Percentiles rank a stretch among this genome's conserved stretches.
Evolutionary conservation across 768 basidiomycete genomes (phyloP).

Genomic region (Leccinum longicurvipes): DNA sequence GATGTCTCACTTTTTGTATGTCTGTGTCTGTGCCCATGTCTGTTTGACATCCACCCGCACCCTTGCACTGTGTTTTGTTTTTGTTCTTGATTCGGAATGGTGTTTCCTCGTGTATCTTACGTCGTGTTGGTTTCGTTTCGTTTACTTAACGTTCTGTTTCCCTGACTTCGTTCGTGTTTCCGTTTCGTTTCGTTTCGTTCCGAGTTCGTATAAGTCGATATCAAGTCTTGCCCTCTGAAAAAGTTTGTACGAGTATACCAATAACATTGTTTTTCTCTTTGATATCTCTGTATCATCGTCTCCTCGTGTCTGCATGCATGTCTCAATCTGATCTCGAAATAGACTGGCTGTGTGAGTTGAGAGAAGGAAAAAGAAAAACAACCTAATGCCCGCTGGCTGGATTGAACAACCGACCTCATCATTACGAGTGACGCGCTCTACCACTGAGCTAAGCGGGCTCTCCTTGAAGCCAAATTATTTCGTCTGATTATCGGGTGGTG

Average conservation of each 20-base stretch:
- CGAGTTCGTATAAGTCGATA: too few relatives aligned
- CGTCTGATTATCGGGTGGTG: not conserved
- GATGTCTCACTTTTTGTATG: not conserved
- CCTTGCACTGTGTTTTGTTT: not conserved
- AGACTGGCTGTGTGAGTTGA: not conserved
- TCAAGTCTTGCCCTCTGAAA: not conserved
- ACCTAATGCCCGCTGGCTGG: slow-evolving; percentile 39
- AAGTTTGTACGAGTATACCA: not conserved
- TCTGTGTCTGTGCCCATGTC: not conserved
- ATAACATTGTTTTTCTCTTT: not conserved
- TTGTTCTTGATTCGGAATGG: not conserved
- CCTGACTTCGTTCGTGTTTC: not conserved
- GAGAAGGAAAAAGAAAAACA: not conserved
- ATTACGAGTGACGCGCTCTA: slow-evolving; percentile 25
- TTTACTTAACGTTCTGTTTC: not conserved
- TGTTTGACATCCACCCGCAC: not conserved
- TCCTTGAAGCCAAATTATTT: not conserved
- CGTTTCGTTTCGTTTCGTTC: not conserved
- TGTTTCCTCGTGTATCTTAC: not conserved
- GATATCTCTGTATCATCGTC: not conserved
- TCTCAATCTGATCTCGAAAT: too few relatives aligned
- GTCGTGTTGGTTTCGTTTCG: not conserved
- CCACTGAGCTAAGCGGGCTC: slow-evolving; percentile 12
- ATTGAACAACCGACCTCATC: slow-evolving; percentile 47
- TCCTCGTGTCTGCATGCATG: not conserved